Percentiles rank a stretch among this genome's conserved stretches.
phyloP scores from a whole-genome alignment of 345 rosid genomes.

The Salix viminalis region DNA sequence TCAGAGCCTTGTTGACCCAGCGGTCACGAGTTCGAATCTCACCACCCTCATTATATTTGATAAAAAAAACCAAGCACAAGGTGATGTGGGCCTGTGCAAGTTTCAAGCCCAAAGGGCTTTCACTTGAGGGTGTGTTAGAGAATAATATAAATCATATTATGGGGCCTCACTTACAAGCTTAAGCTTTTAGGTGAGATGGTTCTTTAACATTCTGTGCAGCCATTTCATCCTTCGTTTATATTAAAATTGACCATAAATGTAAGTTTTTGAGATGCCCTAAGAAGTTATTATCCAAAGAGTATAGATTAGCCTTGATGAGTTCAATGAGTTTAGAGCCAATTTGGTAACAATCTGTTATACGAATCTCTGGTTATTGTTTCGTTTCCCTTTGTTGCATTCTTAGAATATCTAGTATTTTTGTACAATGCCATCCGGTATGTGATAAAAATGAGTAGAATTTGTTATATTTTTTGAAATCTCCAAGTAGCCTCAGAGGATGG shows the following conservation, averaged over 20 bases:
- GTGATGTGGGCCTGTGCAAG: too few species aligned
- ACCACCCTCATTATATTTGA: too few species aligned
- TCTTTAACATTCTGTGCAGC: not conserved
- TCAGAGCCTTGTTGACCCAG: too few species aligned
- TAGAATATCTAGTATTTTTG: not conserved
- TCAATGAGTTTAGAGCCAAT: not conserved
- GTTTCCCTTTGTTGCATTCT: not conserved
- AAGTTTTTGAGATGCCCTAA: not conserved
- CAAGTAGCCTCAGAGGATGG: not conserved
- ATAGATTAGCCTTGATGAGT: not conserved
- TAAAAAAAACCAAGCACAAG: too few species aligned
- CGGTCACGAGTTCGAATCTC: too few species aligned
- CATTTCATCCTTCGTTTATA: not conserved
- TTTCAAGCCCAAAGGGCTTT: too few species aligned
- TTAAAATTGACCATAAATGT: not conserved
- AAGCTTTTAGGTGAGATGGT: too few species aligned
- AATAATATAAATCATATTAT: too few species aligned
- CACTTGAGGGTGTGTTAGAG: too few species aligned
- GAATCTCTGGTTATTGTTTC: not conserved
- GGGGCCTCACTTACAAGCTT: too few species aligned
- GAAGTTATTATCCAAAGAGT: not conserved
- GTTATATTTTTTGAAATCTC: not conserved
- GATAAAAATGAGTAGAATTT: not conserved
- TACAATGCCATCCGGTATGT: too few species aligned
- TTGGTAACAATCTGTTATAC: not conserved